Evolutionary conservation across 106 monocot species (phyloP).

Genomic region (Iris macrosiphon): DNA sequence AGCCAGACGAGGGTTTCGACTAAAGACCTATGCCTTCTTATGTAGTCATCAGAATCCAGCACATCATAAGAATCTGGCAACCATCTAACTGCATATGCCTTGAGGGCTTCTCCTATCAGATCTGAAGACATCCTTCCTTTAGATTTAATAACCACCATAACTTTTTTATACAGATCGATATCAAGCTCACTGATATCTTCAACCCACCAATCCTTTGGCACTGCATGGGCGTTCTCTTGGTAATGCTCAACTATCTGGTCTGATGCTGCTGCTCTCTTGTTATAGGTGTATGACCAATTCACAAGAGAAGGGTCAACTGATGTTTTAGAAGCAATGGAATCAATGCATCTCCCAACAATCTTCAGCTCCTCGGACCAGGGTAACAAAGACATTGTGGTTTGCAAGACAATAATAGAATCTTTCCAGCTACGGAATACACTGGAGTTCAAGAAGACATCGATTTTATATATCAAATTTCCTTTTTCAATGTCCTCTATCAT

Average conservation of each 20-base stretch:
- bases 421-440: conserved; percentile 80
- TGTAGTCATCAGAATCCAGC: conserved; percentile 39
- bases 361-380: conserved; percentile 68
- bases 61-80: conserved; percentile 67
- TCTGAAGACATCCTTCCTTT: conserved; percentile 66
- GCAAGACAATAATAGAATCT: conserved; percentile 81
- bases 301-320: conserved; percentile 64
- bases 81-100: conserved; percentile 70
- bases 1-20: conserved; percentile 64
- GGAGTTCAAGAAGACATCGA: conserved; percentile 73
- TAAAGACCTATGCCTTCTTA: conserved; percentile 35
- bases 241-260: conserved; percentile 32
- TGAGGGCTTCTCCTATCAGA: conserved; percentile 59
- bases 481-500: conserved; percentile 82
- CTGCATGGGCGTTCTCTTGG: conserved; percentile 17
- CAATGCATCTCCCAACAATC: conserved; percentile 67
- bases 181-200: conserved; percentile 79
- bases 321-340: conserved; percentile 72
- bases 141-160: conserved; percentile 63
- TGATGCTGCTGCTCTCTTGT: conserved; percentile 23
- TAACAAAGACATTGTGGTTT: conserved; percentile 52
- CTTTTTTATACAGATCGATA: conserved; percentile 64
- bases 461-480: conserved; percentile 83
- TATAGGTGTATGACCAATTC: conserved; percentile 71
- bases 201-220: conserved; percentile 87